Evolutionary conservation across 1,139 yeast genomes (phyloP), one percentile per base, ranked within the genome.

Genomic region (Kurtzmaniella quercitrusa): DNA sequence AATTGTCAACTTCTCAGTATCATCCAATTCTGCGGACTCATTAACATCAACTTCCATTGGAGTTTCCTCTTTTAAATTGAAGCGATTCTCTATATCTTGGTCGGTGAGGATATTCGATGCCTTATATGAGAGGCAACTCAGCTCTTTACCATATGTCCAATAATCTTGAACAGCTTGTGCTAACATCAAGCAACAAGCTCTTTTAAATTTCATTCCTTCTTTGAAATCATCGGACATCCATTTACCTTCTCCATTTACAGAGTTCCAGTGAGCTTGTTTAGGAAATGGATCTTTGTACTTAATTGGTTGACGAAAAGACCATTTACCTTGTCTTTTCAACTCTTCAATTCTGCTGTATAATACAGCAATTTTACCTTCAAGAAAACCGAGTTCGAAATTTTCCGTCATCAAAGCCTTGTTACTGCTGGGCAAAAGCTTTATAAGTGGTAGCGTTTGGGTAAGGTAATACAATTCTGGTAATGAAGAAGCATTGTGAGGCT

Each of bases 291-390:
- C 95, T 20, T 72, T 60, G 53, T 74, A 83, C 49, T 78, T 75
- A 42, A 77, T 72, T 1, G 95, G 96, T 59, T 94, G 98, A 41
- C 96, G 74, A 44, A 91, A 68, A 21, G 96, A 85, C 98, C 98
- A 94, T 53, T 86, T 82, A 5, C 88, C 88, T 45, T 84, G 84
- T 42, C 95, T 71, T 57, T 89, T 88, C 47, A 94, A 71, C 58
- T 91, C 98, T 56, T 93, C 98, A 38, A 94, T 91, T 45, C 98
- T 76, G 3, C 95, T 87, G 54, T 88, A 87, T 14, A 88, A 80
- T n/a, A 89, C 96, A 0, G 96, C 88, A 8, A 93, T 81, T 57
- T 91, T 87, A 7, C 97, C 96, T 58, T 93, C 99, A n/a, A 88
- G 76, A 22, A 91, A 67, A 0, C 96, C 88, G 54, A 86, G 76